Conservation (phyloP, 2,329 filamentous ascomycete genomes). For the Ascochyta pisi region DNA sequence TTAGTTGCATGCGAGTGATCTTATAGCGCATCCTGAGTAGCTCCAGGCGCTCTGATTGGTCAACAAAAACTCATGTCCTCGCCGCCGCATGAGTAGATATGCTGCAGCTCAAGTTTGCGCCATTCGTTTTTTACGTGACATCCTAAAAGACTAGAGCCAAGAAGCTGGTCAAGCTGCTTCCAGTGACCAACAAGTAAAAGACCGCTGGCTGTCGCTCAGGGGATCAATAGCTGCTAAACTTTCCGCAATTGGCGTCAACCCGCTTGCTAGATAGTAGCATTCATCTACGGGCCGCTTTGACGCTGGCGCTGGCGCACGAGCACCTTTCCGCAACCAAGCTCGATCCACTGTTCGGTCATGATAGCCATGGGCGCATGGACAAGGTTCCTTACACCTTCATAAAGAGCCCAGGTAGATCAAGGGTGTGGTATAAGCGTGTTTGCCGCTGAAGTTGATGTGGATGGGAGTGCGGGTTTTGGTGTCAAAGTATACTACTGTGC, state of each 20-base stretch:
- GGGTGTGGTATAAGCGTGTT: no score
- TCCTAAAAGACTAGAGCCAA: neutral
- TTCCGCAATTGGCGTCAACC: slow-evolving; percentile 1
- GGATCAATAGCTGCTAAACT: neutral
- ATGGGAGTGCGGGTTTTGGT: neutral
- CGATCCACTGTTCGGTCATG: slow-evolving; percentile 3
- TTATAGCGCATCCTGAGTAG: slow-evolving; percentile 20
- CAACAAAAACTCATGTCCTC: slow-evolving; percentile 1
- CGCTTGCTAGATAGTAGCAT: slow-evolving; percentile 3
- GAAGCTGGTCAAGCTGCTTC: neutral
- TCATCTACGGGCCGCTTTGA: slow-evolving; percentile 16
- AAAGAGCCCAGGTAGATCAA: neutral
- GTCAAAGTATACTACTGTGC: slow-evolving; percentile 5
- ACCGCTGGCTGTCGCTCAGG: slow-evolving; percentile 1
- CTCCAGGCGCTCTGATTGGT: slow-evolving; percentile 19
- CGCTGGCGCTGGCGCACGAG: slow-evolving; percentile 18
- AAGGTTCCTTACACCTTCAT: neutral
- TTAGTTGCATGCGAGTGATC: slow-evolving; percentile 31
- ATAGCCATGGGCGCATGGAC: neutral
- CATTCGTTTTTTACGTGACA: no score
- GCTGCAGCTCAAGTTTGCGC: neutral
- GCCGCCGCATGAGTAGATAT: slow-evolving; percentile 1
- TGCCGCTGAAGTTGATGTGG: no score
- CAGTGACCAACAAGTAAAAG: neutral
- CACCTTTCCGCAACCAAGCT: slow-evolving; percentile 16